phyloP scores from a whole-genome alignment of 352 stramenopile genomes.

The Phytopythium cucurbitacearum region DNA sequence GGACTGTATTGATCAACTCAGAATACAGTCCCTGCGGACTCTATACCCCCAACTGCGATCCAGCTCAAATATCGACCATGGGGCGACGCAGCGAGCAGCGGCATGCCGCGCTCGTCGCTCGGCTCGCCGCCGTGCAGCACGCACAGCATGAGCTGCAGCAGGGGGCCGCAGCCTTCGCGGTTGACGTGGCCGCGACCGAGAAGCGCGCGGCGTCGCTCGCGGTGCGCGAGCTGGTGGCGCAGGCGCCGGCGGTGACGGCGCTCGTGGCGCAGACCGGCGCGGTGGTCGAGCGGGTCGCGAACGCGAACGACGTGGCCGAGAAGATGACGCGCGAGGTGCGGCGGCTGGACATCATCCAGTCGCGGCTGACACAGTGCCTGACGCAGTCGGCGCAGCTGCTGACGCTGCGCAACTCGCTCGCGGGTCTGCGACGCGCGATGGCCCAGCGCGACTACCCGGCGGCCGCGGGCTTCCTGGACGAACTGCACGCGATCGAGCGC shows the following conservation, averaged over 20 bases:
- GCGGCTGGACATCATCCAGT: slow-evolving; percentile 77
- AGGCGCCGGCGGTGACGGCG: slow-evolving; percentile 65
- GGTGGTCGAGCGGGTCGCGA: slow-evolving; percentile 79
- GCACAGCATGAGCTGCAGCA: slow-evolving; percentile 34
- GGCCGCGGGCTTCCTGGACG: slow-evolving; percentile 66
- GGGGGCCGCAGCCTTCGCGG: slow-evolving; percentile 36
- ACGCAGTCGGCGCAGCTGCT: slow-evolving; percentile 69
- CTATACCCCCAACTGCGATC: neutral
- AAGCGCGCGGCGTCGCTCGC: slow-evolving; percentile 46
- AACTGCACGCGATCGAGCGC: slow-evolving; percentile 71
- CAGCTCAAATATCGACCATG: slow-evolving; percentile 1
- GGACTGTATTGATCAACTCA: too few species aligned
- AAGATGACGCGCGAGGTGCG: slow-evolving; percentile 88
- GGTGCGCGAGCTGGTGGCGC: slow-evolving; percentile 45
- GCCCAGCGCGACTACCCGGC: slow-evolving; percentile 65
- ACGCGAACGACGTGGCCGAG: slow-evolving; percentile 85
- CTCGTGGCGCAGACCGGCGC: slow-evolving; percentile 73
- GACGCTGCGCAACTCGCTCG: slow-evolving; percentile 72
- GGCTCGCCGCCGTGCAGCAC: slow-evolving; percentile 38
- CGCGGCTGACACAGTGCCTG: slow-evolving; percentile 53
- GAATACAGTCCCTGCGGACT: too few species aligned
- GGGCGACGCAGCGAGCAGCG: slow-evolving; percentile 31
- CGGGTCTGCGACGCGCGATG: slow-evolving; percentile 72
- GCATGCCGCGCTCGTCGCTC: slow-evolving; percentile 58
- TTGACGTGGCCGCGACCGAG: slow-evolving; percentile 31